Base-by-base conservation (phyloP, 2,329 filamentous ascomycete genomes). In the Phyllosticta citribraziliensis region DNA sequence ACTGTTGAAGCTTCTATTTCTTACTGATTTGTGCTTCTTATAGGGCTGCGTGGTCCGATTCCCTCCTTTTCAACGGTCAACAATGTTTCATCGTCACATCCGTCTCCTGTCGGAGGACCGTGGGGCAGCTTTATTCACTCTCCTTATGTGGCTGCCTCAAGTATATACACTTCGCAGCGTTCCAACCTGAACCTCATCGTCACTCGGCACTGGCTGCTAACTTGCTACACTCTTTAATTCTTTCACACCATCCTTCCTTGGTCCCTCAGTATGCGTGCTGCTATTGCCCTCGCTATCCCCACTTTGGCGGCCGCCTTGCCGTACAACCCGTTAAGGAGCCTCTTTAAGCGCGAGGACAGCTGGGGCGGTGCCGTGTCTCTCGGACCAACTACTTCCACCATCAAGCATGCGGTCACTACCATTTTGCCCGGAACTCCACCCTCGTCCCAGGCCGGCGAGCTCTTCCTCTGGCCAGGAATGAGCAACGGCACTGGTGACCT, bases 391-490 rank as follows among this genome's bases (percentile, higher is more conserved):
- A 75, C 70, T 53, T 75, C 73, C 5, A 71, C 70, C 52, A 77
- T 76, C 60, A 64, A 73, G 64, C 70, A 73, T 35, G 71, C 75
- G 4, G 71, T 74, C 14, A 77, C 76, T 8, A 76, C 71, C 5
- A 62, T 77, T n/a, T 72, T 75, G 40, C 75, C 75, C 1, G 75
- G 75, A 22, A 63, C 66, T 1, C 73, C 75, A 0, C 76, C 75
- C 6, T 52, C 69, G 0, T 70, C 69, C 0, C 75, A 77, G 56
- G 72, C 69, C 27, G 75, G 75, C 3, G 67, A 67, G 33, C 69
- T 78, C 0, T 76, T 75, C 66, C 69, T 78, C 40, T 78, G 74
- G 74, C 76, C 75, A 6, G 76, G 76, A 5, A 78, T 78, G 73
- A 75, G 72, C 58, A 78, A 77, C 63, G 75, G 76, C 50, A 78